phyloP scores from a whole-genome alignment of 1,284 basidiomycete species.

The Boletus albobrunnescens region DNA sequence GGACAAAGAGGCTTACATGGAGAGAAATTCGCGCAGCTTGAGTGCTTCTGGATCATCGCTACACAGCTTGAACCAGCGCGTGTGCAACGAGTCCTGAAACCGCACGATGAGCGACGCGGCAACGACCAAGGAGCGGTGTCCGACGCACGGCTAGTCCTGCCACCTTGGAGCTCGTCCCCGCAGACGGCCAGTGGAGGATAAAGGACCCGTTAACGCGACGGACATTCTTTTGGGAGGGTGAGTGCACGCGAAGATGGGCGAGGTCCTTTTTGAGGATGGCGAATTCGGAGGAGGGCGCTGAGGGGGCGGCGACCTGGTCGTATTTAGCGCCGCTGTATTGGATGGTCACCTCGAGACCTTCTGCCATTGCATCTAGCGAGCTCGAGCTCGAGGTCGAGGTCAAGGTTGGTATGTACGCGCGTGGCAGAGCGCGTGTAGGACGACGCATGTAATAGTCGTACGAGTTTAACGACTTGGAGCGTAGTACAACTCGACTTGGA shows the following conservation, averaged over 20 bases:
- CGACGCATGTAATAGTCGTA: no score
- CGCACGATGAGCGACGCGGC: background rate
- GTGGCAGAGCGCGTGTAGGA: no score
- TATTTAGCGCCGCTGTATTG: slow-evolving; percentile 21
- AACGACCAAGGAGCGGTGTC: background rate
- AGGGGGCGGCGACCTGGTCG: slow-evolving; percentile 11
- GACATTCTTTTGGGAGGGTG: slow-evolving; percentile 27
- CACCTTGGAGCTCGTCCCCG: slow-evolving; percentile 7
- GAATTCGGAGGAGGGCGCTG: slow-evolving; percentile 18
- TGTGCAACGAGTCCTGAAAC: slow-evolving; percentile 21
- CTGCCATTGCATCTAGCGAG: no score
- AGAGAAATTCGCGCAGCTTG: slow-evolving; percentile 24
- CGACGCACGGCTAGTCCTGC: slow-evolving; percentile 10
- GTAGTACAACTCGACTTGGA: no score
- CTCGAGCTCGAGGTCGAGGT: no score
- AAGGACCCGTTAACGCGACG: slow-evolving; percentile 18
- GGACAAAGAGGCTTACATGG: slow-evolving; percentile 20
- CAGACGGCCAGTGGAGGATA: slow-evolving; percentile 24
- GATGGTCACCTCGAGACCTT: slow-evolving; percentile 25
- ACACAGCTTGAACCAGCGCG: slow-evolving; percentile 26
- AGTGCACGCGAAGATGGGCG: slow-evolving; percentile 25
- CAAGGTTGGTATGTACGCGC: no score
- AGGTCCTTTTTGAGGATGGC: slow-evolving; percentile 30
- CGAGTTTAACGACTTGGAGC: no score
- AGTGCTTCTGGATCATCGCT: slow-evolving; percentile 22